Percentiles rank a stretch among this genome's conserved stretches.
These are phyloP conservation scores for Aspergillus cavernicola DNA, from an alignment of 495 filamentous ascomycete genomes.

Conservation along the genomic window DNA sequence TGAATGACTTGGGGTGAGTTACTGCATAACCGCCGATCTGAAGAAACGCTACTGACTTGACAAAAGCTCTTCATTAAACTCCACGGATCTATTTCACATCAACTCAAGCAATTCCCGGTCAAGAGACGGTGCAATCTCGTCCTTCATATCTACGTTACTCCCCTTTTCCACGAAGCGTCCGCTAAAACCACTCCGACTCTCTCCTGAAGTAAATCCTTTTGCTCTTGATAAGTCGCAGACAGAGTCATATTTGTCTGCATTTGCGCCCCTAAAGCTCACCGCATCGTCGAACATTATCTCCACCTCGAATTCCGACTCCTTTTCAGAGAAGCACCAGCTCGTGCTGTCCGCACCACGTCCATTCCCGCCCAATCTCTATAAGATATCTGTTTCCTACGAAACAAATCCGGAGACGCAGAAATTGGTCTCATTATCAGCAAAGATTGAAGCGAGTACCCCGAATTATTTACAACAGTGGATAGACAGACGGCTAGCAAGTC, in stretches of 20 bases:
- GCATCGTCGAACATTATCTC: slow-evolving; percentile 24
- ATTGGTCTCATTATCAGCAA: slow-evolving; percentile 30
- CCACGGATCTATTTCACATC: slow-evolving; percentile 23
- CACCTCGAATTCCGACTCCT: slow-evolving; percentile 8
- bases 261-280: slow-evolving; percentile 35
- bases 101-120: slow-evolving; percentile 10
- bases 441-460: slow-evolving; percentile 26
- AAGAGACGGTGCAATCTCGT: slow-evolving; percentile 30
- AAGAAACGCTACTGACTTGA: slow-evolving; percentile 16
- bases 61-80: slow-evolving; percentile 25
- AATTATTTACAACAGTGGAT: slow-evolving; percentile 39
- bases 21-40: neutral
- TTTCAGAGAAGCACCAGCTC: slow-evolving; percentile 37
- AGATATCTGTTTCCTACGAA: slow-evolving; percentile 35
- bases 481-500: slow-evolving; percentile 31
- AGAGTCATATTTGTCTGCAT: slow-evolving; percentile 33
- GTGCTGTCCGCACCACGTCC: slow-evolving; percentile 34
- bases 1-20: slow-evolving; percentile 34
- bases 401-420: slow-evolving; percentile 38
- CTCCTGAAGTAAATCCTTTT: slow-evolving; percentile 35
- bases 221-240: slow-evolving; percentile 28
- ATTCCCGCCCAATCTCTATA: slow-evolving; percentile 36
- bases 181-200: slow-evolving; percentile 19
- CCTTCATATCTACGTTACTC: slow-evolving; percentile 37
- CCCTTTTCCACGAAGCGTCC: slow-evolving; percentile 36